Conservation (phyloP, 768 basidiomycete species). For the Termitomyces sp. region DNA sequence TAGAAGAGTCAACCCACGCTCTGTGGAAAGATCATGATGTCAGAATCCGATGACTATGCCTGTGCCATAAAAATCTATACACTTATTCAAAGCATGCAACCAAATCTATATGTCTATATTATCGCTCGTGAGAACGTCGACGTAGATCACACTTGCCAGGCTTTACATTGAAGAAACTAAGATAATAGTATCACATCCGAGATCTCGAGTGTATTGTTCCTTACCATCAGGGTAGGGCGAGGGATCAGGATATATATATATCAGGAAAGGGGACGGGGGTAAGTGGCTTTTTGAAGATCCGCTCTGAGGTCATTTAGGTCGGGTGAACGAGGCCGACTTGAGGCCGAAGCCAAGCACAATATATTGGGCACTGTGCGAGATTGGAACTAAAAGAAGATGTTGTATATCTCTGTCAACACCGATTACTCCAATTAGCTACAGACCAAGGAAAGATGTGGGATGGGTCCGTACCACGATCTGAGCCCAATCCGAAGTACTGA, state of each 20-base stretch:
- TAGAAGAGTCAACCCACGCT: neutral
- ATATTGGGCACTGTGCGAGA: neutral
- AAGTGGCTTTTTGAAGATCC: neutral
- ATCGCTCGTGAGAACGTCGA: neutral
- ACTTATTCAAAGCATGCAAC: neutral
- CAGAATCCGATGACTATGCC: too few species aligned
- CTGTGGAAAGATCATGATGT: too few species aligned
- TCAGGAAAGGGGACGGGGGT: neutral
- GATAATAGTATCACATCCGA: neutral
- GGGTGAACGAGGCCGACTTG: slow-evolving; percentile 12
- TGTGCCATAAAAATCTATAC: too few species aligned
- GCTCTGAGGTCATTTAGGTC: neutral
- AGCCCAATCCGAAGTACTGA: neutral
- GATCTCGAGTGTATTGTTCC: neutral
- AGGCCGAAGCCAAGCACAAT: slow-evolving; percentile 10
- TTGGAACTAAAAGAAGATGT: neutral
- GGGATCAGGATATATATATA: neutral
- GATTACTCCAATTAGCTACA: neutral
- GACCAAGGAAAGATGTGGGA: neutral
- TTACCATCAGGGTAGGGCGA: too few species aligned
- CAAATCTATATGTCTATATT: neutral
- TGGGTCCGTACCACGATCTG: slow-evolving; percentile 5
- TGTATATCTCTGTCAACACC: neutral
- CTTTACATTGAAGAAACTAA: neutral
- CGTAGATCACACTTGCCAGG: neutral